phyloP scores from a whole-genome alignment of 495 filamentous ascomycete species.

The Annulohypoxylon maeteangense region DNA sequence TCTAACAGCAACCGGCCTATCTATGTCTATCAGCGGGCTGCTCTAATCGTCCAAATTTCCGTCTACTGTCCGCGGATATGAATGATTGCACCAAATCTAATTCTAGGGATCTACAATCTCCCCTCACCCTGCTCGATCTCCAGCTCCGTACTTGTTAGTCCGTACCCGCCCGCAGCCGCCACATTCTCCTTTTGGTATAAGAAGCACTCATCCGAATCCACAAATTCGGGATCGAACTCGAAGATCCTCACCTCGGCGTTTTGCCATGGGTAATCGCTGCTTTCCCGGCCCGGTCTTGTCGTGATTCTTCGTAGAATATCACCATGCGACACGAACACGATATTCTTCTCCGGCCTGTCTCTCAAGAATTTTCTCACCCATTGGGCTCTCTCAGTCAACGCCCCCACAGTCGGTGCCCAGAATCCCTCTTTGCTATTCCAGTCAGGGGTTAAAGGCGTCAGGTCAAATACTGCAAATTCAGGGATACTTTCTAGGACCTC shows the following conservation, averaged over 20 bases:
- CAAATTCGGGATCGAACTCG: slow-evolving; percentile 55
- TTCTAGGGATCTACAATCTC: slow-evolving; percentile 6
- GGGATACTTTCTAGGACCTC: slow-evolving; percentile 34
- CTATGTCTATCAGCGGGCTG: neutral
- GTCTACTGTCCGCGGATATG: too few species aligned
- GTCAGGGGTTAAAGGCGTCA: slow-evolving; percentile 34
- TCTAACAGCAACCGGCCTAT: neutral
- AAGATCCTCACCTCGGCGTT: slow-evolving; percentile 71
- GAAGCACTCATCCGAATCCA: slow-evolving; percentile 38
- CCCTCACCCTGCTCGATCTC: slow-evolving; percentile 30
- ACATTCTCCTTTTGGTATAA: slow-evolving; percentile 38
- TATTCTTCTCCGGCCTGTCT: slow-evolving; percentile 62
- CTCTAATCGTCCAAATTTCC: neutral
- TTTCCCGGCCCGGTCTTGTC: slow-evolving; percentile 34
- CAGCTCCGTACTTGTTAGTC: slow-evolving; percentile 39
- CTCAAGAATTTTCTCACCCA: slow-evolving; percentile 48
- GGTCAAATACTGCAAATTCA: slow-evolving; percentile 39
- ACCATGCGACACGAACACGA: slow-evolving; percentile 68
- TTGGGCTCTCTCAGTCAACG: slow-evolving; percentile 24
- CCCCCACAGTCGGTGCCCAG: slow-evolving; percentile 26
- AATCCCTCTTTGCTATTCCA: slow-evolving; percentile 41
- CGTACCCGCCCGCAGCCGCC: slow-evolving; percentile 41
- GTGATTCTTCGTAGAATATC: slow-evolving; percentile 59
- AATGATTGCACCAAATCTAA: neutral
- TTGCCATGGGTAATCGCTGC: slow-evolving; percentile 55